Evolutionary conservation across 768 basidiomycete species (phyloP).

Genomic region (Porpolomopsis calyptriformis): DNA sequence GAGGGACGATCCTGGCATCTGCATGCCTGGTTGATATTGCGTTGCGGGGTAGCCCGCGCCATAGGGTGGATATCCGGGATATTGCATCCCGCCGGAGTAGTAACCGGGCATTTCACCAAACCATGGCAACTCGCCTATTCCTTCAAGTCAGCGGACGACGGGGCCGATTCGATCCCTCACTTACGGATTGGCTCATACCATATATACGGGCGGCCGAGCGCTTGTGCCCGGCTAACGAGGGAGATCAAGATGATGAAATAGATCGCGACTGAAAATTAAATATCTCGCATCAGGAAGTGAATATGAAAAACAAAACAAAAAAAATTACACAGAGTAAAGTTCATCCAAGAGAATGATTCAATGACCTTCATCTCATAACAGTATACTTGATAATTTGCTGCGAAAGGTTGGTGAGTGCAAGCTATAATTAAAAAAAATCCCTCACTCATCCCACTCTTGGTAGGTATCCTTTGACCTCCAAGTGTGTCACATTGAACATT

Average conservation of each 20-base stretch:
- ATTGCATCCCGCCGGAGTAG: constrained; percentile 30
- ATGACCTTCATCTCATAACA: constrained; percentile 77
- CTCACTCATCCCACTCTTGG: constrained; percentile 49
- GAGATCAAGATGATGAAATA: constrained; percentile 47
- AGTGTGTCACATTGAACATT: constrained; percentile 47
- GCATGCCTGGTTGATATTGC: constrained; percentile 5
- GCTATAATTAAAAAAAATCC: constrained; percentile 4
- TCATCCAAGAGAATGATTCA: constrained; percentile 69
- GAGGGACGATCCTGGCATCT: constrained; percentile 46
- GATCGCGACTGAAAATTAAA: constrained; percentile 20
- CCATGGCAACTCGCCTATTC: constrained; percentile 60
- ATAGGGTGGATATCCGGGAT: constrained; percentile 27
- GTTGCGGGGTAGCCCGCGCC: constrained; percentile 22
- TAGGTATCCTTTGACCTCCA: constrained; percentile 31
- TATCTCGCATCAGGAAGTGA: constrained; percentile 24
- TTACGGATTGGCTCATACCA: constrained; percentile 45
- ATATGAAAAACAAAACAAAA: not conserved
- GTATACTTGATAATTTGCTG: constrained; percentile 45
- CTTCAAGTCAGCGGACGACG: constrained; percentile 11
- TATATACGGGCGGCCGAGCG: constrained; percentile 41
- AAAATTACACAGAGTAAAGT: constrained; percentile 34
- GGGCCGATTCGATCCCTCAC: not conserved
- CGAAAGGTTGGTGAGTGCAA: constrained; percentile 6
- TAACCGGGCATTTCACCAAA: constrained; percentile 64
- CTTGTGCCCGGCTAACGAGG: constrained; percentile 46